Conservation (phyloP, 768 basidiomycete species). For the Pulveroboletus sp. region DNA sequence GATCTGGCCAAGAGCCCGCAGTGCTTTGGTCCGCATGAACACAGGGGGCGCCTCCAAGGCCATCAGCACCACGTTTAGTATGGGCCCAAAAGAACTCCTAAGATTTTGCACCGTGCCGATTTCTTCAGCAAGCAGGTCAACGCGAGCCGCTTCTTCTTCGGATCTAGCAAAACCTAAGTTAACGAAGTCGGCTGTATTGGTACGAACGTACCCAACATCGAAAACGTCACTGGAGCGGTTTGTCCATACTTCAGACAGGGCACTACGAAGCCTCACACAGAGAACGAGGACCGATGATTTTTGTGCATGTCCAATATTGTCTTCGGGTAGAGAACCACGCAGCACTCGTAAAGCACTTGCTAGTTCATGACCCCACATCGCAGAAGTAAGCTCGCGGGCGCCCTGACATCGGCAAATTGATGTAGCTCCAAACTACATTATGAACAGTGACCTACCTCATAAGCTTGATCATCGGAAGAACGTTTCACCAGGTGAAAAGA, state of each 20-base stretch:
- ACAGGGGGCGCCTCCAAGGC: constrained; percentile 84
- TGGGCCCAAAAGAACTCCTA: constrained; percentile 76
- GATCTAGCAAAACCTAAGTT: constrained; percentile 39
- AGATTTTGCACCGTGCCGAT: constrained; percentile 74
- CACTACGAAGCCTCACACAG: constrained; percentile 53
- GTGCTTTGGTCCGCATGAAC: constrained; percentile 90
- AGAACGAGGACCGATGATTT: constrained; percentile 31
- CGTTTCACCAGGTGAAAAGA: constrained; percentile 63
- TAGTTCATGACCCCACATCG: constrained; percentile 79
- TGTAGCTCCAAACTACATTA: not conserved
- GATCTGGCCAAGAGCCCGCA: constrained; percentile 84
- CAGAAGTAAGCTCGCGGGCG: constrained; percentile 75
- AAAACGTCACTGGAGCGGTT: constrained; percentile 69
- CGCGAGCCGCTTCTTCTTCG: constrained; percentile 62
- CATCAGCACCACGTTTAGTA: constrained; percentile 71
- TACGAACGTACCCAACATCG: constrained; percentile 60
- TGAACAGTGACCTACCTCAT: constrained; percentile 50
- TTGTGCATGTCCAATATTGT: constrained; percentile 26
- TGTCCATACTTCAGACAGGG: constrained; percentile 72
- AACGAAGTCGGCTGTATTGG: not conserved
- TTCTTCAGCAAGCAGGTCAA: constrained; percentile 69
- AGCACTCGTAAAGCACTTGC: constrained; percentile 62
- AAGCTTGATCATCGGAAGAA: constrained; percentile 75
- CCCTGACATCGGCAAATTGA: constrained; percentile 40
- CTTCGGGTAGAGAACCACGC: constrained; percentile 44